Base-by-base conservation (phyloP, 257 asterid genomes). In the Lavandula angustifolia region DNA sequence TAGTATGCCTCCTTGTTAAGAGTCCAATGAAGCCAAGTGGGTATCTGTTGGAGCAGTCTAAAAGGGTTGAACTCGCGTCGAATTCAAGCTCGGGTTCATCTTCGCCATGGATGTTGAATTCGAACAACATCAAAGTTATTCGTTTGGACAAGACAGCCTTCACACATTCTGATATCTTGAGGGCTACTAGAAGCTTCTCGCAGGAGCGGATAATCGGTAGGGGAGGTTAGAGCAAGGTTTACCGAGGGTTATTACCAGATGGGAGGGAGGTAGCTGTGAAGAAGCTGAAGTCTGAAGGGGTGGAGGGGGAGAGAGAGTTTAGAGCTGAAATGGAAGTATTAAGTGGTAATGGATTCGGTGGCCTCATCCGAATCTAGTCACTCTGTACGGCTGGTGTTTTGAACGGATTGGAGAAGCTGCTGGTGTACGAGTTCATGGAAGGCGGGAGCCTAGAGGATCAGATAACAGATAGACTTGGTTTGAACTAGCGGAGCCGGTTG, bases 301-400 rank as follows among this genome's bases (percentile, higher is more conserved):
- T 80, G 0, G 97, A 94, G 35, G 99, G 99, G 10, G 99, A 94
- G 65, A 77, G 81, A 53, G 97, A 87, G 46, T 94, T 94, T 33
- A 70, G 84, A 49, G 92, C 99, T 4, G 99, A 94, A 74, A 94
- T 94, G 99, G 97, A 87, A 72, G 87, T 78, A 0, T 37, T 94
- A 3, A 84, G 89, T 12, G 27, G 27, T 22, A 22, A 22, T 41
- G 92, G 94, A 0, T 73, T 85, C 1, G 89, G 96, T 85, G 99
- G 99, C 96, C 96, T 4, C 98, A 94, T 69, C 99, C 99, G 0
- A 94, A 94, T 77, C 84, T 94, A 0, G 99, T 94, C 9, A 64
- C 81, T 3, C 86, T 94, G 1, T 90, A 84, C 5, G 99, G 99
- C 0, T 94, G 99, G 97, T 94, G 95, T 31, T 31, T 85, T 90